Evolutionary conservation across 768 basidiomycete genomes (phyloP).

Genomic region (Collybiopsis confluens): DNA sequence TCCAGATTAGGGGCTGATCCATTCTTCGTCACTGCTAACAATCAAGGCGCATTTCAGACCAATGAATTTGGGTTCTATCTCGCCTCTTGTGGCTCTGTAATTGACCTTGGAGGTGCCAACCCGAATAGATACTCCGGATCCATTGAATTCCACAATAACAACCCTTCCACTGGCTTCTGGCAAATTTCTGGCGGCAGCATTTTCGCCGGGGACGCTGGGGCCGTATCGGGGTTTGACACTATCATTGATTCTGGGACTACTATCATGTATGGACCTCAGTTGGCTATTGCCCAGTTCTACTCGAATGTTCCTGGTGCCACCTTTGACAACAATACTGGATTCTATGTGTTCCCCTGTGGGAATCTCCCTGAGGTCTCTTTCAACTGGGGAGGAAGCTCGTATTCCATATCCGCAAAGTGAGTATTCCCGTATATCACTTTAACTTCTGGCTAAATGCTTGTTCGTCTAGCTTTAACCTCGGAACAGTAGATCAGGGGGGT

Average conservation of each 20-base stretch:
- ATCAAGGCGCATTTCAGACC: conserved; percentile 23
- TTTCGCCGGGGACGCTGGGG: conserved; percentile 11
- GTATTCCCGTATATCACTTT: no score
- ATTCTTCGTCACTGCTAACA: conserved; percentile 37
- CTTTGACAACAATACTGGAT: conserved; percentile 14
- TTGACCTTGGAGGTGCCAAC: conserved; percentile 53
- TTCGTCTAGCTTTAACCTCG: no score
- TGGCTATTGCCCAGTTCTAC: conserved; percentile 19
- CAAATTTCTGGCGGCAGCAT: conserved; percentile 17
- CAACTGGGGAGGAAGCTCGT: conserved; percentile 31
- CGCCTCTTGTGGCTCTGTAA: conserved; percentile 35
- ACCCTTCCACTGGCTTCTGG: conserved; percentile 22
- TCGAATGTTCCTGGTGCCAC: conserved; percentile 20
- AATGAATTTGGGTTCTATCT: conserved; percentile 44
- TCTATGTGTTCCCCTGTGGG: conserved; percentile 29
- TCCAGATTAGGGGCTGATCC: conserved; percentile 27
- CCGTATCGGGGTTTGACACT: conserved; percentile 14
- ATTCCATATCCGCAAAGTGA: conserved; percentile 42
- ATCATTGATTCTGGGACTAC: conserved; percentile 37
- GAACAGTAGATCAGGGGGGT: no score
- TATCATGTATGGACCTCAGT: conserved; percentile 26
- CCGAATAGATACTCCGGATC: conserved; percentile 34
- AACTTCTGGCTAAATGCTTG: no score
- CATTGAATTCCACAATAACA: conserved; percentile 28
- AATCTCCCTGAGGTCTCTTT: conserved; percentile 25